Evolutionary conservation across 352 stramenopile species (phyloP), one percentile per base, ranked within the genome.

Genomic region (Peronosclerospora sorghi): DNA sequence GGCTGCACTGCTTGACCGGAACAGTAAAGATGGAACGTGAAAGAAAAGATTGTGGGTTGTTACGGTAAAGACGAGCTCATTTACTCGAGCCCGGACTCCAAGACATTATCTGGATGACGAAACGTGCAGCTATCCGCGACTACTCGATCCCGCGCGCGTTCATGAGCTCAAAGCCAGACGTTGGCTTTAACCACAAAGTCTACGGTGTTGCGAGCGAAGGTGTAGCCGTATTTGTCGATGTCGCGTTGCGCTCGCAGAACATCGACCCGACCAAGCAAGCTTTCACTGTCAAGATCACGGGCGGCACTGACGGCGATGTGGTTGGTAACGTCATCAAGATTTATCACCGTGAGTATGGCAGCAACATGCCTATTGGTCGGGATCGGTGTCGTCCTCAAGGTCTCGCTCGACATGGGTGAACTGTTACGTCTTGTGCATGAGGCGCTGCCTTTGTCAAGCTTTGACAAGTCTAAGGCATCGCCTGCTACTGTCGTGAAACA

Each of bases 291-390:
- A 85, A 84, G 65, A 85, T 91, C 52, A 98, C 94, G 17, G 93
- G 95, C 36, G 95, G 95, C 20, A 96, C 95, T 5, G 95, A 99
- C 65, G 95, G 95, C 17, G 95, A 98, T 55, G 94, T 99, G 5
- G 95, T 87, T 34, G 95, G 94, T 23, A 98, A 99, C 59, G 94
- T 97, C 51, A 95, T 98, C 45, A 97, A 97, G 60, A 98, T 99
- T 57, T 58, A 98, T 38, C 57, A 92, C 65, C 80, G 95, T 19
- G 94, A 99, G 48, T 82, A 83, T 51, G 73, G 73, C 48, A 93
- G 89, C 58, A 95, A 95, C 45, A 65, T 99, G 32, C 92, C 89
- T n/a, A 79, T 99, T 29, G n/a, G 90, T 96, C 5, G 71, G 74
- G 21, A 86, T 86, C 54, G 83, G 71, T 43, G 95, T 98, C 65